phyloP scores from a whole-genome alignment of 139 green algal genomes.

The Chlorella sp. region DNA sequence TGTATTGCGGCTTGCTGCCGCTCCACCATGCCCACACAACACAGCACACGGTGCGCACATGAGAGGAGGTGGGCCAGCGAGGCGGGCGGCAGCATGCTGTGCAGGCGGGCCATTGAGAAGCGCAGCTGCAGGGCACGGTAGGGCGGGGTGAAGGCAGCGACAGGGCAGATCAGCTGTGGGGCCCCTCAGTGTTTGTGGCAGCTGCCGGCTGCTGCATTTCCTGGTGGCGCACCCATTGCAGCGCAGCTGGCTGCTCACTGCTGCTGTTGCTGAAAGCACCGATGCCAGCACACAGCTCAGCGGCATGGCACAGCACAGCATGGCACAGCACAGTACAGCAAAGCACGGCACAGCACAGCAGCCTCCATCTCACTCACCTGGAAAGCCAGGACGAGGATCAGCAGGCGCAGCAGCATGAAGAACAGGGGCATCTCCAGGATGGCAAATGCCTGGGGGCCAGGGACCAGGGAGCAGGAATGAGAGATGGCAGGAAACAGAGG shows the following conservation, averaged over 20 bases:
- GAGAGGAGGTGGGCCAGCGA: neutral
- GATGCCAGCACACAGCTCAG: too few species aligned
- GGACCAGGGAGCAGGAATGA: too few species aligned
- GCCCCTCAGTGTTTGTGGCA: too few species aligned
- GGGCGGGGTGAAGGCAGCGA: too few species aligned
- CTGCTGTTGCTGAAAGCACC: neutral
- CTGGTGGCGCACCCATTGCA: too few species aligned
- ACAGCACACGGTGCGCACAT: neutral
- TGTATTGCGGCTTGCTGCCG: neutral
- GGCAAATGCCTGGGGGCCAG: conserved; percentile 2
- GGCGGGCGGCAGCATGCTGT: conserved; percentile 22
- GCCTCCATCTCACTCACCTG: too few species aligned
- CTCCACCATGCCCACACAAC: neutral
- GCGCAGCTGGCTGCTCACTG: neutral
- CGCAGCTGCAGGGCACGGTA: conserved; percentile 5
- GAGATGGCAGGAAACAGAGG: too few species aligned
- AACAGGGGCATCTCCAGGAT: conserved; percentile 29
- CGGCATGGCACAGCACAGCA: too few species aligned
- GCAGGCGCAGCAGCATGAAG: conserved; percentile 19
- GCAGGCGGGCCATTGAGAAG: conserved; percentile 25
- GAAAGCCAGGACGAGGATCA: conserved; percentile 19
- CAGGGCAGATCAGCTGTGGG: too few species aligned
- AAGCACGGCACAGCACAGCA: too few species aligned
- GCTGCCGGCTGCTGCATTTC: too few species aligned
- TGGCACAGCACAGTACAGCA: too few species aligned